Evolutionary conservation across 192 early-diverging fungal genomes (phyloP).

Genomic region (Anaeromyces robustus): DNA sequence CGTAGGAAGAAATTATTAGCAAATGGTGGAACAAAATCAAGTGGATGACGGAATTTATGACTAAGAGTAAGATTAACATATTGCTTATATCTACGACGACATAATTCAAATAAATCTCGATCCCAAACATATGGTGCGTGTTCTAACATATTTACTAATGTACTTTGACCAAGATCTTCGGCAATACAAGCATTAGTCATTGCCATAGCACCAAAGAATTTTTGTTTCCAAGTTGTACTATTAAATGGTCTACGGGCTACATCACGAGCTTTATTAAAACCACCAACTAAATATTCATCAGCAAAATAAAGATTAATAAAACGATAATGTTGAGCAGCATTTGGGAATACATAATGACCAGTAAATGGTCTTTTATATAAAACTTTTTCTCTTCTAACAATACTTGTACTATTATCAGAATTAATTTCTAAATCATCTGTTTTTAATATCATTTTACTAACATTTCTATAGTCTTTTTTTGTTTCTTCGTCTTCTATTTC

Average conservation of each 20-base stretch:
- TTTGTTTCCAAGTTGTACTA: not conserved
- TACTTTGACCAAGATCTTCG: not conserved
- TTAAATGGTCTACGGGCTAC: not conserved
- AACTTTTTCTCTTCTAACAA: not conserved
- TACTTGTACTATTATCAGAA: not conserved
- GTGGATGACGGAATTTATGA: not conserved
- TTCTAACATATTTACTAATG: not conserved
- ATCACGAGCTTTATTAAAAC: not conserved
- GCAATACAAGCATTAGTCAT: not conserved
- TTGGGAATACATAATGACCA: not conserved
- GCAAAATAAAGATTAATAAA: not conserved
- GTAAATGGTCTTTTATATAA: not conserved
- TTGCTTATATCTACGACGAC: not conserved
- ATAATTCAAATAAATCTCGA: not conserved
- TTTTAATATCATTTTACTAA: not conserved
- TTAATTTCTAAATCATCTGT: not conserved
- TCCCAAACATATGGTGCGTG: not conserved
- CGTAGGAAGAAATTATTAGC: not conserved
- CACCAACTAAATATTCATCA: not conserved
- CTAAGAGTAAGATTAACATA: not conserved
- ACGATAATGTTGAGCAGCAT: not conserved
- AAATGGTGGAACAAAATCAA: not conserved
- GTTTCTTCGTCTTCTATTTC: not conserved
- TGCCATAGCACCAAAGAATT: not conserved
- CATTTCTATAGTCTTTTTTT: too few species aligned